Percentiles rank a stretch among this genome's conserved stretches.
phyloP scores from a whole-genome alignment of 108 stramenopile genomes.

The Discostella stelligeroides region DNA sequence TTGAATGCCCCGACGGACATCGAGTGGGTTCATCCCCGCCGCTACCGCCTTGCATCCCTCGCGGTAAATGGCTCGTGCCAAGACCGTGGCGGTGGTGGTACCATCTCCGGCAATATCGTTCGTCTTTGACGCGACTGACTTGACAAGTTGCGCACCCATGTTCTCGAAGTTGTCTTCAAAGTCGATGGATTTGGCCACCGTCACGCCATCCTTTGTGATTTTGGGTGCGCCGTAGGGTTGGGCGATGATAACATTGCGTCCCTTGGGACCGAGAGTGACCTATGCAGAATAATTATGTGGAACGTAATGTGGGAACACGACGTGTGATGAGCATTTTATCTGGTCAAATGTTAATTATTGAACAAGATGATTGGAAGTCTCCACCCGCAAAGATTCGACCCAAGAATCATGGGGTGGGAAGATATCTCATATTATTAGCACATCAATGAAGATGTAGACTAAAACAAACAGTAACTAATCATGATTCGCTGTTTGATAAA shows the following conservation, averaged over 20 bases:
- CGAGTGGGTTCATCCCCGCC: slow-evolving; percentile 99
- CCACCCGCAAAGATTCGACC: no score
- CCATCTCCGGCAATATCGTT: slow-evolving; percentile 99
- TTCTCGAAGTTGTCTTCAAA: slow-evolving; percentile 98
- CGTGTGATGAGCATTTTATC: background rate
- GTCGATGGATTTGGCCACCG: slow-evolving; percentile 99
- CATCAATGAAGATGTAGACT: no score
- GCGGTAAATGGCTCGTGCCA: slow-evolving; percentile 96
- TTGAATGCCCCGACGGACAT: slow-evolving; percentile 95
- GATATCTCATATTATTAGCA: slow-evolving; percentile 78
- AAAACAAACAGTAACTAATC: no score
- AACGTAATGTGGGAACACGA: slow-evolving; percentile 17
- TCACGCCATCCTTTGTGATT: slow-evolving; percentile 99
- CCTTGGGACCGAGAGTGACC: slow-evolving; percentile 99
- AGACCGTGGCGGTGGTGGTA: slow-evolving; percentile 99
- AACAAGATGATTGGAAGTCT: no score
- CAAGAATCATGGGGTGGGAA: no score
- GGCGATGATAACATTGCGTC: slow-evolving; percentile 98
- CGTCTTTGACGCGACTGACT: slow-evolving; percentile 96
- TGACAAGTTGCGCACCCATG: slow-evolving; percentile 97
- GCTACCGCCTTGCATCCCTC: slow-evolving; percentile 99
- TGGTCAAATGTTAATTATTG: background rate
- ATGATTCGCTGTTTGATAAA: slow-evolving; percentile 57
- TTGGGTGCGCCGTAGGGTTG: slow-evolving; percentile 99
- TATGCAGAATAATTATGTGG: slow-evolving; percentile 21